Percentiles rank a stretch among this genome's conserved stretches.
Conservation (phyloP, 768 basidiomycete species). For the Rhizopogon vinicolor region DNA sequence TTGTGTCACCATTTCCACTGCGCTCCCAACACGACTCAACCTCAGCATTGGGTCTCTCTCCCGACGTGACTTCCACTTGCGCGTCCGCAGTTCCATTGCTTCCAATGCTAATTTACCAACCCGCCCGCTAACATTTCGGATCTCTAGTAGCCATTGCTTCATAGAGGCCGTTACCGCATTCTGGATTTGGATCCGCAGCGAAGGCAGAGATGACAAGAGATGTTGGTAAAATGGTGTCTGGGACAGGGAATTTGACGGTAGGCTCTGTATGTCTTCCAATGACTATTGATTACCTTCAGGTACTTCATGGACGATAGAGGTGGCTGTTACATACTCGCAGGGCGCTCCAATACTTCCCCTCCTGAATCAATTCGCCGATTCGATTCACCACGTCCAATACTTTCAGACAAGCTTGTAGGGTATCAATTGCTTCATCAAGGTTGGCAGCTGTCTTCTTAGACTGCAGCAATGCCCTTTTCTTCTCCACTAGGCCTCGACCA, state of each 20-base stretch:
- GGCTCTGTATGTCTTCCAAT: slow-evolving; percentile 89
- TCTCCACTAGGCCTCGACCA: slow-evolving; percentile 84
- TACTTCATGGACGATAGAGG: slow-evolving; percentile 91
- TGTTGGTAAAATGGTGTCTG: slow-evolving; percentile 93
- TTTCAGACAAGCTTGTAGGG: slow-evolving; percentile 86
- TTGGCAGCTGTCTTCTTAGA: slow-evolving; percentile 91
- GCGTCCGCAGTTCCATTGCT: slow-evolving; percentile 78
- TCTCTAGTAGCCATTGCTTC: slow-evolving; percentile 96
- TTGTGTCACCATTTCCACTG: slow-evolving; percentile 86
- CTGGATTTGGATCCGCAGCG: slow-evolving; percentile 83
- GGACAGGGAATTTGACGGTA: slow-evolving; percentile 84
- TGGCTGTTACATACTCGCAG: slow-evolving; percentile 77
- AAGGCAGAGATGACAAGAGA: slow-evolving; percentile 87
- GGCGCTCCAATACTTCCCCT: slow-evolving; percentile 96
- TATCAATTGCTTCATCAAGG: slow-evolving; percentile 95
- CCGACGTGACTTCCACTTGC: slow-evolving; percentile 78
- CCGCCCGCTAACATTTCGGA: slow-evolving; percentile 80
- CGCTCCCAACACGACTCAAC: slow-evolving; percentile 79
- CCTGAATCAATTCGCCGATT: slow-evolving; percentile 88
- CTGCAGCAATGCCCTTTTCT: slow-evolving; percentile 87
- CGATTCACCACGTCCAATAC: slow-evolving; percentile 91
- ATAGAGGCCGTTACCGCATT: slow-evolving; percentile 91
- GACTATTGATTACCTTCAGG: slow-evolving; percentile 62
- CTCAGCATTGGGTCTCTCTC: slow-evolving; percentile 82
- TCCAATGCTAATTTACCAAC: slow-evolving; percentile 88